Evolutionary conservation across 257 asterid genomes (phyloP).

Genomic region (Salvia splendens): DNA sequence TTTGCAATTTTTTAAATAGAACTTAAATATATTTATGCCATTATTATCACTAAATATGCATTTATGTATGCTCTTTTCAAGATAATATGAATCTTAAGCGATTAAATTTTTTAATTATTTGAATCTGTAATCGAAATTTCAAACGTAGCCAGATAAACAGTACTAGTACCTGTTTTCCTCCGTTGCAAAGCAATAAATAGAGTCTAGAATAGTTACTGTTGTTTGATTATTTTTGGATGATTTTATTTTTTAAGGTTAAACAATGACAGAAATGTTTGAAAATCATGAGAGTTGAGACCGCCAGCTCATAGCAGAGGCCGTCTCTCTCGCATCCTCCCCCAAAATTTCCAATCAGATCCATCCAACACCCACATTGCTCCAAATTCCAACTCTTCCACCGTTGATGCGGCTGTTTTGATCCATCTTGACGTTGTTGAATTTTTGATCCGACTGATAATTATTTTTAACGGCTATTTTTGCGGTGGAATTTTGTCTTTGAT

Average conservation of each 20-base stretch:
- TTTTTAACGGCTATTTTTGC: background rate
- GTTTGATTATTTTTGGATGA: background rate
- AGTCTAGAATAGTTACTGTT: too few species aligned
- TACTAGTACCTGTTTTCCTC: too few species aligned
- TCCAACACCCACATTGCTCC: conserved; percentile 33
- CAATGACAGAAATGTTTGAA: conserved; percentile 37
- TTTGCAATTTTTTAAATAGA: too few species aligned
- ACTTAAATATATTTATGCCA: too few species aligned
- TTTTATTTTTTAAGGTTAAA: conserved; percentile 19
- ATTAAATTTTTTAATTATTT: too few species aligned
- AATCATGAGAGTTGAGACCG: conserved; percentile 39
- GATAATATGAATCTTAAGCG: too few species aligned
- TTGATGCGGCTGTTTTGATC: conserved; percentile 28
- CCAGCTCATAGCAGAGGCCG: conserved; percentile 47
- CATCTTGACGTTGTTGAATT: conserved; percentile 7
- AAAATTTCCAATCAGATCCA: conserved; percentile 39
- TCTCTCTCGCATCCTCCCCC: conserved; percentile 18
- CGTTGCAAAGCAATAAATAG: too few species aligned
- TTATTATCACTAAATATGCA: too few species aligned
- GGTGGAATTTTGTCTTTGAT: conserved; percentile 13
- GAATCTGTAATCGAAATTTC: too few species aligned
- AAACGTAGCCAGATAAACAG: too few species aligned
- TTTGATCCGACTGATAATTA: conserved; percentile 19
- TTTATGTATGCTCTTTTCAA: too few species aligned
- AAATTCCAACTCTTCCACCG: conserved; percentile 17